These are phyloP conservation scores for Sanghuangporus weigelae DNA, from an alignment of 1,284 basidiomycete genomes.

Conservation along the genomic window DNA sequence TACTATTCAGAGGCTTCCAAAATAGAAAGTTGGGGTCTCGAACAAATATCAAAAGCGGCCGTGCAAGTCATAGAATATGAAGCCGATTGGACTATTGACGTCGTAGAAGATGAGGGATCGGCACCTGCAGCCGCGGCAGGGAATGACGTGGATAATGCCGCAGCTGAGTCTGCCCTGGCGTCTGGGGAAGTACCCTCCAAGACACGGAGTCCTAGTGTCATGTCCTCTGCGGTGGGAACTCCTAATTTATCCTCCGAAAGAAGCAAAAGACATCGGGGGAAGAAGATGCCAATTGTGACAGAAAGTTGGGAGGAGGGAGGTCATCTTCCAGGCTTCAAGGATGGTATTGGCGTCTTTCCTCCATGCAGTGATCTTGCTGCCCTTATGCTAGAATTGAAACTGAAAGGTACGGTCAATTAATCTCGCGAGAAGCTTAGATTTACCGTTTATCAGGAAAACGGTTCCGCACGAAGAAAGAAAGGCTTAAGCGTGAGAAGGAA, in stretches of 20 bases:
- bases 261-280: constrained; percentile 4
- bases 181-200: neutral
- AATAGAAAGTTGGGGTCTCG: constrained; percentile 61
- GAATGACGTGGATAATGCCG: neutral
- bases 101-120: constrained; percentile 61
- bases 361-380: constrained; percentile 61
- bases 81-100: constrained; percentile 76
- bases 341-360: constrained; percentile 67
- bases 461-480: constrained; percentile 74
- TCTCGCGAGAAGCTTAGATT: neutral
- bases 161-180: neutral
- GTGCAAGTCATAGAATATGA: constrained; percentile 73
- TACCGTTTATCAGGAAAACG: constrained; percentile 50
- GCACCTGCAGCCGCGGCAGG: neutral
- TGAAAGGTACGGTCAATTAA: constrained; percentile 47
- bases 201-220: constrained; percentile 14
- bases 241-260: constrained; percentile 2
- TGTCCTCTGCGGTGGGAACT: constrained; percentile 13
- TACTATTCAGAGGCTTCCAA: constrained; percentile 68
- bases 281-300: constrained; percentile 16
- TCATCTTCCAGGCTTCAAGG: constrained; percentile 65
- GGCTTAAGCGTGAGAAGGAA: constrained; percentile 63
- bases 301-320: constrained; percentile 64
- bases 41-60: constrained; percentile 65
- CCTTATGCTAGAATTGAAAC: constrained; percentile 62